phyloP scores from a whole-genome alignment of 371 early-diverging fungal genomes.

The Syncephalis plumigaleata region DNA sequence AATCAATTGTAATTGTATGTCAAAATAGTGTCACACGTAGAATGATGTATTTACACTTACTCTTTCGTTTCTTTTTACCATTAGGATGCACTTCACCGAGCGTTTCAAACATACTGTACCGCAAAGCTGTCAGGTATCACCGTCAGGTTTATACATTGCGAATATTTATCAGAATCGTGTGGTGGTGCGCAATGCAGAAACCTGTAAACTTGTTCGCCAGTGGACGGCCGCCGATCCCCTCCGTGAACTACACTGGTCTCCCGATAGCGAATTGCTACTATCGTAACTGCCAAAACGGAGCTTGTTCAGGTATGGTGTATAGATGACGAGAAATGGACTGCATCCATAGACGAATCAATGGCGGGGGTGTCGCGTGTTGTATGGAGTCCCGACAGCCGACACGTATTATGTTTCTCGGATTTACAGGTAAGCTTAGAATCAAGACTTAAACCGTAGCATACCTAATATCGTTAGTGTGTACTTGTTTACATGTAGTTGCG shows the following conservation, averaged over 20 bases:
- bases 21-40: too few relatives aligned
- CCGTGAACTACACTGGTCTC: conserved; percentile 46
- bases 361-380: conserved; percentile 27
- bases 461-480: background rate
- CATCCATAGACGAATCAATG: conserved; percentile 35
- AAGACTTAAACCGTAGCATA: conserved; percentile 8
- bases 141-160: conserved; percentile 43
- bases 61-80: background rate
- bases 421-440: conserved; percentile 23
- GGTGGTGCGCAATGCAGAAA: conserved; percentile 45
- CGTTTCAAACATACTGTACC: conserved; percentile 44
- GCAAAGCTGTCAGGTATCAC: conserved; percentile 35
- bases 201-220: conserved; percentile 34
- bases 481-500: conserved; percentile 26
- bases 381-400: conserved; percentile 46
- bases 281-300: conserved; percentile 25
- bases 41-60: background rate
- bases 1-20: too few relatives aligned
- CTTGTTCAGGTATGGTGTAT: conserved; percentile 41
- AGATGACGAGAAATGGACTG: conserved; percentile 40
- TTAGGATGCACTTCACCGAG: conserved; percentile 39
- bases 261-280: conserved; percentile 36
- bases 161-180: conserved; percentile 47
- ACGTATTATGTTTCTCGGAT: conserved; percentile 42
- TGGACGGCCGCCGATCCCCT: conserved; percentile 26